Base-by-base conservation (phyloP, 805 yeast species). In the Candida pseudofarinosa region DNA sequence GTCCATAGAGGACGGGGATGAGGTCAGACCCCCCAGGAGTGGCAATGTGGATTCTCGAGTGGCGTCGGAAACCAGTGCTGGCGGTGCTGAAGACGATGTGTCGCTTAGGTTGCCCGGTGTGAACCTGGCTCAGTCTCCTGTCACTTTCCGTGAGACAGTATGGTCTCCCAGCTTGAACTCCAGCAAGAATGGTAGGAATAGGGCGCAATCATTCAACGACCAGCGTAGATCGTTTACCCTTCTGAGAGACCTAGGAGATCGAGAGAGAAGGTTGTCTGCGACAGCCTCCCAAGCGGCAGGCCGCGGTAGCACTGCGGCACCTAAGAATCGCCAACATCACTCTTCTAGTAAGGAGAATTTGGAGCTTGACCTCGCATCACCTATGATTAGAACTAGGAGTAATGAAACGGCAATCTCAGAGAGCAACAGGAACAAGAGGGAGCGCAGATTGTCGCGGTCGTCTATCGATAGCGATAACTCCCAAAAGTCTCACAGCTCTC, bases 401-500 rank as follows among this genome's bases (percentile, higher is more conserved):
- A 60, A 58, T 40, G 64, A 58, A 19, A 56, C 61, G 19, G 19
- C 28, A 15, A 45, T 45, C 23, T 53, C 59, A 7, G 54, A 51
- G 19, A 41, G 33, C 19, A 38, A 26, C 31, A 33, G 40, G 26
- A 38, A 38, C 10, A 53, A 51, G 39, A 54, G 63, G 36, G 68
- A 63, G 35, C 50, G 67, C 44, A 55, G 77, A 46, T 52, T 66
- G 20, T 56, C 73, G 38, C 49, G 60, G 46, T 49, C 68, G 4
- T 54, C 76, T 12, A 62, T 67, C 33, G 88, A 83, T 53, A 76
- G 81, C 46, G 91, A 85, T 50, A 84, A 78, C 52, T 84, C 90
- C 1, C 86, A 80, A 52, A 85, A 82, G 1, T 83, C 91, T 7
- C 73, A 88, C 50, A 80, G 82, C 15, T 82, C 90, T 3, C 95